phyloP scores from a whole-genome alignment of 768 basidiomycete genomes.

The Auriscalpium orientale region DNA sequence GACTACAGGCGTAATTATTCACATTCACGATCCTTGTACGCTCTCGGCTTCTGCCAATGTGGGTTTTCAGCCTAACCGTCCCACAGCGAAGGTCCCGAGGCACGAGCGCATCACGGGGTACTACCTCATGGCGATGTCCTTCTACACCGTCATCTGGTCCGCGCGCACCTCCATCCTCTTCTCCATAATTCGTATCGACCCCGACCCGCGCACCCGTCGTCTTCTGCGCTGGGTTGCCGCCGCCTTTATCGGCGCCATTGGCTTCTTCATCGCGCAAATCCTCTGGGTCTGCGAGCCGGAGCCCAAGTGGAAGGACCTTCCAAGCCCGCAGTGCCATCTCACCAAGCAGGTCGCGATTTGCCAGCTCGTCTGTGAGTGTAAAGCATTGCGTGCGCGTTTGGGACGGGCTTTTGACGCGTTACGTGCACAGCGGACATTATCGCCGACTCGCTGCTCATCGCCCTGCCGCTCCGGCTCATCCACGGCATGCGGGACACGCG shows the following conservation, averaged over 20 bases:
- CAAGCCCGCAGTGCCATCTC: constrained; percentile 34
- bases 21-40: constrained; percentile 16
- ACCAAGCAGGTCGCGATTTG: constrained; percentile 39
- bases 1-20: constrained; percentile 18
- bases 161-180: constrained; percentile 46
- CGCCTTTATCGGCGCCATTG: constrained; percentile 23
- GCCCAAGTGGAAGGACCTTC: constrained; percentile 31
- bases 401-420: constrained; percentile 2
- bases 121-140: constrained; percentile 21
- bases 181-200: constrained; percentile 46
- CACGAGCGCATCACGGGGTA: constrained; percentile 18
- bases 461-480: constrained; percentile 38
- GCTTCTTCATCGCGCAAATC: constrained; percentile 37
- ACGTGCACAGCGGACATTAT: constrained; percentile 36
- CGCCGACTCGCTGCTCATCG: constrained; percentile 38
- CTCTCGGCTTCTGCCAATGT: not conserved
- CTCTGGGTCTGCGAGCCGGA: constrained; percentile 36
- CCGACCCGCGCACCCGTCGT: constrained; percentile 18
- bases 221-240: constrained; percentile 12
- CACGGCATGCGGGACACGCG: constrained; percentile 30
- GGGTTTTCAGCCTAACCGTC: not conserved
- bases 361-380: constrained; percentile 42
- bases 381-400: not conserved
- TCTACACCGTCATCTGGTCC: constrained; percentile 21
- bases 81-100: constrained; percentile 8